These are phyloP conservation scores for Daldinia concentrica DNA, from an alignment of 495 filamentous ascomycete genomes.

Conservation along the genomic window DNA sequence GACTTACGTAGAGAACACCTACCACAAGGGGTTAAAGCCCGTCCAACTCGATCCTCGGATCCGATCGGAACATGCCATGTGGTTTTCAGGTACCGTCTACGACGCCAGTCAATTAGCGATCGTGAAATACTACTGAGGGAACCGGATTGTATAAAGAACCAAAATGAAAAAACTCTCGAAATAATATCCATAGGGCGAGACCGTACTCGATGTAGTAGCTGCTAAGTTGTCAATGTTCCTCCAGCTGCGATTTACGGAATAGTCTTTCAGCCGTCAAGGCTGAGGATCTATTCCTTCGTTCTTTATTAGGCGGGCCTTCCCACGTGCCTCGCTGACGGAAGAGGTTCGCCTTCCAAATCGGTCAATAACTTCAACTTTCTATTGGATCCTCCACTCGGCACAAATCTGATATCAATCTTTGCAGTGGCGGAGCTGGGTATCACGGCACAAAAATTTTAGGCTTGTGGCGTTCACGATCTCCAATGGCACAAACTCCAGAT, in stretches of 20 bases:
- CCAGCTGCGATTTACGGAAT: conserved; percentile 3
- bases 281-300: not conserved
- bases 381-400: not conserved
- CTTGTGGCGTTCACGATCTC: conserved; percentile 9
- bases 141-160: not conserved
- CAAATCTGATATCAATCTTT: not conserved
- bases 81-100: not conserved
- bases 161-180: not conserved
- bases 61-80: not conserved
- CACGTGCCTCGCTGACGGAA: not conserved
- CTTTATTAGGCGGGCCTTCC: not conserved
- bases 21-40: not conserved
- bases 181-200: conserved; percentile 2
- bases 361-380: not conserved
- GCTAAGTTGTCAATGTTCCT: not conserved
- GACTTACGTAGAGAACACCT: not conserved
- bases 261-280: not conserved
- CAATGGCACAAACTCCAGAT: not conserved
- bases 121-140: not conserved
- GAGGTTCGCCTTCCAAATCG: conserved; percentile 1
- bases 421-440: not conserved
- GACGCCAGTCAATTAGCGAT: not conserved
- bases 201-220: not conserved
- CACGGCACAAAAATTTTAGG: not conserved
- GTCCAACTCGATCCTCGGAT: not conserved